phyloP scores from a whole-genome alignment of 352 stramenopile species.

The Globisporangium emineosum region DNA sequence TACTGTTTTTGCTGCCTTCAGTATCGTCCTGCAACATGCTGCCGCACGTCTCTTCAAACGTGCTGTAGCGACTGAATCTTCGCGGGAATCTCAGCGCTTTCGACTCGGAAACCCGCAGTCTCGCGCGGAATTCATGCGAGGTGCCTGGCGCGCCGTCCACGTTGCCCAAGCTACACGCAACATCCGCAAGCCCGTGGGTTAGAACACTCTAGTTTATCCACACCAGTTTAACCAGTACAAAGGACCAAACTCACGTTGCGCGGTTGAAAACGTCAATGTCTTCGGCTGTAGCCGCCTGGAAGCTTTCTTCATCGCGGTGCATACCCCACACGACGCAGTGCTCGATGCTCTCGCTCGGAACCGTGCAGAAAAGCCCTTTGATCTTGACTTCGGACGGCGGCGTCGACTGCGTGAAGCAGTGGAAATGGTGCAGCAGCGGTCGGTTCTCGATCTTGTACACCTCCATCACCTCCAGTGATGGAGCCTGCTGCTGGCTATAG shows the following conservation, averaged over 20 bases:
- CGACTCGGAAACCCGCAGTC: conserved; percentile 7
- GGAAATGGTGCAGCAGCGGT: conserved; percentile 53
- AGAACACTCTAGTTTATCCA: no score
- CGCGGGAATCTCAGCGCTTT: conserved; percentile 45
- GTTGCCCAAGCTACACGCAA: not conserved
- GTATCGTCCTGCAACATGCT: not conserved
- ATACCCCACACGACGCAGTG: conserved; percentile 64
- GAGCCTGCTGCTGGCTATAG: not conserved
- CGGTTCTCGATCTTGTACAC: conserved; percentile 84
- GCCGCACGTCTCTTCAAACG: conserved; percentile 38
- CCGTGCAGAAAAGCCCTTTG: conserved; percentile 72
- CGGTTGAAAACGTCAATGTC: conserved; percentile 36
- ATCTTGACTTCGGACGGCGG: conserved; percentile 36
- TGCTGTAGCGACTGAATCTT: conserved; percentile 70
- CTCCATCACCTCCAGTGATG: conserved; percentile 52
- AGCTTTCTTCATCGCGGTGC: conserved; percentile 22
- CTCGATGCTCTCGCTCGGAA: conserved; percentile 55
- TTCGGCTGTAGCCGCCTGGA: conserved; percentile 3
- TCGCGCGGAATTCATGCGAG: conserved; percentile 9
- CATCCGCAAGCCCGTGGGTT: not conserved
- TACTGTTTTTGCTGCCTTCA: conserved; percentile 3
- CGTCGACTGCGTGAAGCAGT: conserved; percentile 33
- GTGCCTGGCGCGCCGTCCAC: conserved; percentile 21
- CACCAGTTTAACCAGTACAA: no score
- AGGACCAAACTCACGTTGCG: conserved; percentile 19